phyloP scores from a whole-genome alignment of 192 early-diverging fungal species.

The Podila epigama region DNA sequence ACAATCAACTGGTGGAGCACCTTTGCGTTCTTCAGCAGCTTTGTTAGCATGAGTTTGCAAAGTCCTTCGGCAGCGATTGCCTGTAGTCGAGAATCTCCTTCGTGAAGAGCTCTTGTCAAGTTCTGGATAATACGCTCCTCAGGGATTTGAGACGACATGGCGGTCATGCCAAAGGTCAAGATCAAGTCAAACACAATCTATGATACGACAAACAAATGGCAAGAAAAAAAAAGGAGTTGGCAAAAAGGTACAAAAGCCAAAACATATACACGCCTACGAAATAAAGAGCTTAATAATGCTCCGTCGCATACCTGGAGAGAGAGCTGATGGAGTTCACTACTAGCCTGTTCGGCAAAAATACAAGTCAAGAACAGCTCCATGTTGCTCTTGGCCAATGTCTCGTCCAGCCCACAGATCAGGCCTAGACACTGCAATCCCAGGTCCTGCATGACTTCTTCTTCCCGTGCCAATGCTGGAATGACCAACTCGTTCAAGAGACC shows the following conservation, averaged over 20 bases:
- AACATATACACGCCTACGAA: neutral
- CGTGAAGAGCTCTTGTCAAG: conserved; percentile 63
- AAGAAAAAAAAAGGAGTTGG: neutral
- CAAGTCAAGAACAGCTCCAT: conserved; percentile 75
- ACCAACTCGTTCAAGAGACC: conserved; percentile 77
- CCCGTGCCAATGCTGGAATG: conserved; percentile 73
- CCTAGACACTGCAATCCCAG: conserved; percentile 86
- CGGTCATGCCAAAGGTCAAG: conserved; percentile 59
- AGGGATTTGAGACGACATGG: conserved; percentile 50
- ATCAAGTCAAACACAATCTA: conserved; percentile 73
- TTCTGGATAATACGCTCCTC: conserved; percentile 55
- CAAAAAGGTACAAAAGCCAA: neutral
- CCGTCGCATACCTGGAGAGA: conserved; percentile 67
- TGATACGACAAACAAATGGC: neutral
- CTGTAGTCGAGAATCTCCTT: conserved; percentile 64
- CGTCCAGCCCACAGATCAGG: conserved; percentile 79
- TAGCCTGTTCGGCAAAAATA: conserved; percentile 56
- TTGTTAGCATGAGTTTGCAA: conserved; percentile 70
- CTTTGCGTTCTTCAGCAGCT: conserved; percentile 49
- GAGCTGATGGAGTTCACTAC: conserved; percentile 66
- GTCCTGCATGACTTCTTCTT: conserved; percentile 73
- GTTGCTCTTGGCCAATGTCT: conserved; percentile 76
- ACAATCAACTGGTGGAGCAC: conserved; percentile 64
- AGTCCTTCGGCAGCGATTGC: conserved; percentile 80
- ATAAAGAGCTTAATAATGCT: neutral